Evolutionary conservation across 2,329 filamentous ascomycete species (phyloP).

Genomic region (Neoscytalidium dimidiatum): DNA sequence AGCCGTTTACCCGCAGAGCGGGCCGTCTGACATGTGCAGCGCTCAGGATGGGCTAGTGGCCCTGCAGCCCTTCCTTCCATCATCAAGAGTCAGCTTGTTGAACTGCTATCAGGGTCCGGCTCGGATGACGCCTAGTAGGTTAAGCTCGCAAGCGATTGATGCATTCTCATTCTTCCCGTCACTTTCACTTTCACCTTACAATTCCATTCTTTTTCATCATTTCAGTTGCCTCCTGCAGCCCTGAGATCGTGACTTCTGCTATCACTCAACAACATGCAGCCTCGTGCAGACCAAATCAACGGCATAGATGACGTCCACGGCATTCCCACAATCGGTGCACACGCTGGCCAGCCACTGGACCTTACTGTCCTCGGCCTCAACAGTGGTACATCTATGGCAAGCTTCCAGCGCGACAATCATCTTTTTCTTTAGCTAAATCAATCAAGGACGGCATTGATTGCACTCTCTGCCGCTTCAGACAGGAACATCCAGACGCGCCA

Average conservation of each 20-base stretch:
- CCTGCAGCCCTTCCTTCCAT: background rate
- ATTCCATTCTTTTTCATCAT: too few species aligned
- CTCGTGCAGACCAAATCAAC: background rate
- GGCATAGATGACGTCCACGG: conserved; percentile 19
- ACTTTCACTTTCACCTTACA: too few species aligned
- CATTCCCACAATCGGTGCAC: background rate
- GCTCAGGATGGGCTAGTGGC: background rate
- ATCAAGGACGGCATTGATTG: conserved; percentile 58
- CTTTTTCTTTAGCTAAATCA: background rate
- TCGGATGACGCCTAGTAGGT: background rate
- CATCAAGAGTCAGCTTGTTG: background rate
- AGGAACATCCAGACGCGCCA: conserved; percentile 52
- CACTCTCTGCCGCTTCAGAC: conserved; percentile 58
- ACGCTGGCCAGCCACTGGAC: conserved; percentile 42
- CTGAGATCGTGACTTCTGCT: too few species aligned
- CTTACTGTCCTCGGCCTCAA: conserved; percentile 58
- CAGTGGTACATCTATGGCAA: conserved; percentile 51
- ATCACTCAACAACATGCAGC: conserved; percentile 5
- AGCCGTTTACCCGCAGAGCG: background rate
- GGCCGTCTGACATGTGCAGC: background rate
- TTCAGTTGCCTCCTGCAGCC: too few species aligned
- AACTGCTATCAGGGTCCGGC: background rate
- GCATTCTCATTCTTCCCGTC: too few species aligned
- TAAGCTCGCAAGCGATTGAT: background rate
- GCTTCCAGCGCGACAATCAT: background rate